Evolutionary conservation across 805 yeast species (phyloP).

Genomic region (Kodamaea nitidulidarum): DNA sequence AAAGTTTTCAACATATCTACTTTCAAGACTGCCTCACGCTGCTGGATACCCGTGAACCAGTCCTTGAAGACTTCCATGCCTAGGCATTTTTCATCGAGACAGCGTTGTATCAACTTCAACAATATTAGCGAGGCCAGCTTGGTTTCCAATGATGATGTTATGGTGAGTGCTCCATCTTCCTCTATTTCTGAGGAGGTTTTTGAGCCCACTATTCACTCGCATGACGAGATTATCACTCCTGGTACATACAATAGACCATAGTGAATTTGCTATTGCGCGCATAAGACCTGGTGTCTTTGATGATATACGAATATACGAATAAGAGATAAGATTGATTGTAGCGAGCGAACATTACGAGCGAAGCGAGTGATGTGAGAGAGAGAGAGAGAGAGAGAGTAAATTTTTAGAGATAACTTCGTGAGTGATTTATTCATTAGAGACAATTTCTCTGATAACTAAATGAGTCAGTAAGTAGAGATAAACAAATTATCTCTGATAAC

Average conservation of each 20-base stretch:
- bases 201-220: conserved; percentile 38
- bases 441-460: too few relatives aligned
- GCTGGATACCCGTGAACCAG: conserved; percentile 36
- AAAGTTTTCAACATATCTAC: conserved; percentile 28
- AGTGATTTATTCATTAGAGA: too few relatives aligned
- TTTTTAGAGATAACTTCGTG: too few relatives aligned
- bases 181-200: conserved; percentile 21
- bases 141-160: conserved; percentile 34
- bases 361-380: not conserved
- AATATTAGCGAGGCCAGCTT: conserved; percentile 26
- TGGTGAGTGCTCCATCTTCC: conserved; percentile 16
- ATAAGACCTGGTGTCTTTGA: conserved; percentile 2
- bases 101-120: conserved; percentile 33
- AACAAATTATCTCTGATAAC: too few relatives aligned
- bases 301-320: conserved; percentile 6
- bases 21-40: conserved; percentile 40
- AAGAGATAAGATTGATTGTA: not conserved
- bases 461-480: too few relatives aligned
- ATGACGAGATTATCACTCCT: conserved; percentile 42
- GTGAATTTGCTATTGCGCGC: conserved; percentile 1
- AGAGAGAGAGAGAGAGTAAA: not conserved
- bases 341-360: not conserved
- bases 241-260: conserved; percentile 37
- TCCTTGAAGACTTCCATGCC: conserved; percentile 11
- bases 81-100: conserved; percentile 35